A percentile compares a stretch with the other conserved stretches of the same genome.
Evolutionary conservation across 2,329 filamentous ascomycete genomes (phyloP).

Genomic region (Cytospora piceicola): DNA sequence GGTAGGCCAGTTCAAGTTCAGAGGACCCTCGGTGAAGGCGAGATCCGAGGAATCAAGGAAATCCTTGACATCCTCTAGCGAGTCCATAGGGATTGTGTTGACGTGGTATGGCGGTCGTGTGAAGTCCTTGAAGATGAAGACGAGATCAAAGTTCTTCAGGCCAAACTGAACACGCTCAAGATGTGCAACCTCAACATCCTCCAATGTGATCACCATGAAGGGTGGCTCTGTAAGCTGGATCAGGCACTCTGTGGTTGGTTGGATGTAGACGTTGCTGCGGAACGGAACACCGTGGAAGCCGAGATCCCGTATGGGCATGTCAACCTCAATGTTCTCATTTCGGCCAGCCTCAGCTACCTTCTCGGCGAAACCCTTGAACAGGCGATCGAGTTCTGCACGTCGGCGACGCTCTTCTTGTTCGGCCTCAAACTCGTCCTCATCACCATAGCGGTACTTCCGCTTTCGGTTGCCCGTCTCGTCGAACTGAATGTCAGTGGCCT

Average conservation of each 20-base stretch:
- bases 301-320: conserved; percentile 95
- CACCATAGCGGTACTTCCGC: conserved; percentile 95
- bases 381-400: conserved; percentile 87
- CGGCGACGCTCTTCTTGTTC: conserved; percentile 95
- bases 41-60: conserved; percentile 97
- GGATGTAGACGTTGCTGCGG: conserved; percentile 92
- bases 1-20: conserved; percentile 98
- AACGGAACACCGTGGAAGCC: conserved; percentile 97
- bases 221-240: conserved; percentile 97
- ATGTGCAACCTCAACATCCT: conserved; percentile 95
- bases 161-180: conserved; percentile 96
- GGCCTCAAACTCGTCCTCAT: conserved; percentile 98
- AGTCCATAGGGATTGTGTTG: conserved; percentile 97
- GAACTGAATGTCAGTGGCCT: conserved; percentile 97
- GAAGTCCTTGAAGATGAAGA: conserved; percentile 98
- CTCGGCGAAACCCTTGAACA: conserved; percentile 95
- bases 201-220: conserved; percentile 92
- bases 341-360: conserved; percentile 96
- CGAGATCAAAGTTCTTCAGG: conserved; percentile 97
- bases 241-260: conserved; percentile 94
- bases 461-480: conserved; percentile 98
- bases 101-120: conserved; percentile 87
- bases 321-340: conserved; percentile 87
- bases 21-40: conserved; percentile 87
- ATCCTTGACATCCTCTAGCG: conserved; percentile 92